Evolutionary conservation across 352 stramenopile species (phyloP), one percentile per base, ranked within the genome.

Genomic region (Globisporangium apiculatum): DNA sequence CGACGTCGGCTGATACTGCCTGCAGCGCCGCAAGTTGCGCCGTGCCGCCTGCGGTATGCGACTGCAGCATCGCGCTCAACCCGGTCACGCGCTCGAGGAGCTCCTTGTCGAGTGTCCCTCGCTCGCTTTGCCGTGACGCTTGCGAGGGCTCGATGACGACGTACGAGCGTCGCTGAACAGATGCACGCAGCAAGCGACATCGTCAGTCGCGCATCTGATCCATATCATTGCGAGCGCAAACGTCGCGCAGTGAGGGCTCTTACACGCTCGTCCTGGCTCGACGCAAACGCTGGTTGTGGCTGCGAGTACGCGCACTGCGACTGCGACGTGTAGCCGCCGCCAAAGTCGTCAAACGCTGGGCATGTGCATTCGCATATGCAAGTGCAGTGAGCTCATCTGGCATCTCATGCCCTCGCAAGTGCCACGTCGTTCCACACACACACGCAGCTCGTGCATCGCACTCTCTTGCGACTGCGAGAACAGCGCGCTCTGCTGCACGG

Each of bases 251-350:
- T 31, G 24, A 38, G 4, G 7, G 14, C 7, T 15, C 5, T 18
- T 11, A 66, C 61, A 15, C 31, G 12, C 40, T 66, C 61, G 15
- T 66, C 61, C 58, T 66, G 61, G 31, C 61, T 66, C 31, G 61
- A 53, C 31, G 53, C 51, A 31, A 62, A 37, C 18, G 40, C 7
- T 12, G 40, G 55, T 42, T 66, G 61, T 8, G 61, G 62, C 56
- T 59, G 55, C 15, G 61, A 62, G 45, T 38, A 66, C 1, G 49
- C 57, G 18, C 45, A 42, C n/a, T 66, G 61, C 12, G 61, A 66
- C 24, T 62, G 55, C 36, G 61, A 66, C 35, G 55, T 57, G 18
- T 55, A 61, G 38, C 48, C 60, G 18, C 31, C 45, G 36, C 52
- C 7, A 43, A 43, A 53, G 31, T 66, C 61, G 1, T 66, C 61